These are phyloP conservation scores for Wickerhamomyces alni DNA, from an alignment of 805 yeast genomes.

Conservation along the genomic window DNA sequence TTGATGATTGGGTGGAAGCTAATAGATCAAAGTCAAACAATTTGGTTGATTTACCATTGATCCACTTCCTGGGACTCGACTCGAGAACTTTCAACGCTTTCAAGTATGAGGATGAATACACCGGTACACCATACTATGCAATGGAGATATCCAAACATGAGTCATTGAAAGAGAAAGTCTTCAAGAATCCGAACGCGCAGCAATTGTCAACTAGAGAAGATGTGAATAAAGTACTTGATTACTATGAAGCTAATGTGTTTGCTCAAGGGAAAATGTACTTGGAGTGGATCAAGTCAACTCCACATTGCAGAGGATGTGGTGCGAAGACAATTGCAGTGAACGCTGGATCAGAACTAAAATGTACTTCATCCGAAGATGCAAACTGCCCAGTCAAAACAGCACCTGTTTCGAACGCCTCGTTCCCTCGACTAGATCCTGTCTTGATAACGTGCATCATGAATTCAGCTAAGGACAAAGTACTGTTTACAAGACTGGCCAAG, in stretches of 20 bases:
- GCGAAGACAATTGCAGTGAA: constrained; percentile 50
- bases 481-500: constrained; percentile 64
- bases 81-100: constrained; percentile 31
- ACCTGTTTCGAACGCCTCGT: constrained; percentile 70
- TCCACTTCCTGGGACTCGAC: constrained; percentile 38
- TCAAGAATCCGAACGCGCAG: constrained; percentile 3
- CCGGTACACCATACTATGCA: constrained; percentile 61
- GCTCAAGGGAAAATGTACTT: constrained; percentile 80
- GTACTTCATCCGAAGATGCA: constrained; percentile 27
- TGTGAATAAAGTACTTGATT: constrained; percentile 18
- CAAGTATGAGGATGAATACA: constrained; percentile 38
- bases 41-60: constrained; percentile 11
- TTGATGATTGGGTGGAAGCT: constrained; percentile 20
- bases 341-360: constrained; percentile 58
- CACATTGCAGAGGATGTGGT: constrained; percentile 88
- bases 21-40: constrained; percentile 7
- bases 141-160: constrained; percentile 43
- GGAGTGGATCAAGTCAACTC: constrained; percentile 76
- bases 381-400: constrained; percentile 20
- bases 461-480: constrained; percentile 49
- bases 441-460: constrained; percentile 76
- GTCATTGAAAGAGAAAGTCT: constrained; percentile 7
- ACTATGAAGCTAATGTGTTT: constrained; percentile 55
- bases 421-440: constrained; percentile 92
- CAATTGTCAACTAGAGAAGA: constrained; percentile 17